Evolutionary conservation across 2,329 filamentous ascomycete genomes (phyloP).

Genomic region (Dothistroma pini): DNA sequence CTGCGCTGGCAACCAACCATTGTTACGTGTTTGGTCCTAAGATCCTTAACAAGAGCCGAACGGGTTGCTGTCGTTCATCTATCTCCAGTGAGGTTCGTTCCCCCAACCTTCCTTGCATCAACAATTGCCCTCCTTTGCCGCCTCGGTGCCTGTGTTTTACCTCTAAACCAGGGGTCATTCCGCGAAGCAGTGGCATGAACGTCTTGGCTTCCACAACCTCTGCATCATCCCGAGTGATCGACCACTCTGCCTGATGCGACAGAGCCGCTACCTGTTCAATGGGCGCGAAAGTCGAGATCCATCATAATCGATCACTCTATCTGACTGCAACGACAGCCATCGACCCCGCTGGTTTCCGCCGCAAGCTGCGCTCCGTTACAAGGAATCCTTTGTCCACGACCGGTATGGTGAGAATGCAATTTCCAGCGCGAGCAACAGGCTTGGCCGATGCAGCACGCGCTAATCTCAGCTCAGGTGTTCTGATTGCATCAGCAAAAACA

Average conservation of each 20-base stretch:
- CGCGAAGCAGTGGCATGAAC: slow-evolving; percentile 21
- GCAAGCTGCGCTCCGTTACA: slow-evolving; percentile 21
- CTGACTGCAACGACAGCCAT: slow-evolving; percentile 24
- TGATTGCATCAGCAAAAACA: slow-evolving; percentile 25
- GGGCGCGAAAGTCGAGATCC: slow-evolving; percentile 15
- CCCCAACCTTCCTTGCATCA: slow-evolving; percentile 25
- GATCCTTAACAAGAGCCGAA: slow-evolving; percentile 22
- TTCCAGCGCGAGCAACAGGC: slow-evolving; percentile 17
- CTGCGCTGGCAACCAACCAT: slow-evolving; percentile 24
- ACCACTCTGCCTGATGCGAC: slow-evolving; percentile 16
- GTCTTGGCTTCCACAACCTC: slow-evolving; percentile 18
- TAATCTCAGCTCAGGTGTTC: slow-evolving; percentile 22
- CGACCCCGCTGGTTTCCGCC: slow-evolving; percentile 17
- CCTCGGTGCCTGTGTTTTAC: slow-evolving; percentile 17
- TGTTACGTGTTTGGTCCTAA: slow-evolving; percentile 16
- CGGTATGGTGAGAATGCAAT: slow-evolving; percentile 25
- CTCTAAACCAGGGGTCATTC: slow-evolving; percentile 24
- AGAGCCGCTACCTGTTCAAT: slow-evolving; percentile 16
- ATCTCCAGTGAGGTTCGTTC: slow-evolving; percentile 26
- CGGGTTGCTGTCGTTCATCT: slow-evolving; percentile 17
- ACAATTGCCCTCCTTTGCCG: slow-evolving; percentile 20
- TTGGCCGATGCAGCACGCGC: slow-evolving; percentile 19
- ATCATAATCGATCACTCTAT: slow-evolving; percentile 17
- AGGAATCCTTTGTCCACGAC: slow-evolving; percentile 24
- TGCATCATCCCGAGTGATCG: slow-evolving; percentile 17